These are phyloP conservation scores for Leishmania braziliensis DNA, from an alignment of 208 protist species.

Conservation along the genomic window DNA sequence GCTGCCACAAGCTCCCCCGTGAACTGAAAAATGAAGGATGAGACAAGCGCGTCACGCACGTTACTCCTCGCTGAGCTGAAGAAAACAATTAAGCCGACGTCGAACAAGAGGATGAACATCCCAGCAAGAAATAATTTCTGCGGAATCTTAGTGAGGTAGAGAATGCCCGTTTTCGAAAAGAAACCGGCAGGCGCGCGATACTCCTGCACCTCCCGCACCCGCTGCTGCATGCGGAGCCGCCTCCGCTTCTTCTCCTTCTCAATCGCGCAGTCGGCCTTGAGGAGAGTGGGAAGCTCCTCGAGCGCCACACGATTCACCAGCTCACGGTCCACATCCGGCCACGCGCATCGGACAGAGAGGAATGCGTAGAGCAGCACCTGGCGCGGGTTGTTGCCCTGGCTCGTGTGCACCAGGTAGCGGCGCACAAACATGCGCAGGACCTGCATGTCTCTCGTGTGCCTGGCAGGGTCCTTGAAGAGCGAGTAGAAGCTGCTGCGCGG, in stretches of 20 bases:
- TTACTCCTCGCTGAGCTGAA: constrained; percentile 2
- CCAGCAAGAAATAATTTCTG: constrained; percentile 54
- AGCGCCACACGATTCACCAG: constrained; percentile 45
- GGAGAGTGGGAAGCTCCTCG: constrained; percentile 64
- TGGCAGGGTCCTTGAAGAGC: constrained; percentile 58
- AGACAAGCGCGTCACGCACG: neutral
- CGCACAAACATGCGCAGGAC: constrained; percentile 82
- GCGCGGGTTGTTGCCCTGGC: constrained; percentile 73
- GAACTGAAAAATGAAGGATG: neutral
- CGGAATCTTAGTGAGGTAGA: constrained; percentile 65
- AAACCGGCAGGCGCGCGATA: constrained; percentile 47
- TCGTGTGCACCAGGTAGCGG: constrained; percentile 80
- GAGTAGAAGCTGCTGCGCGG: constrained; percentile 55
- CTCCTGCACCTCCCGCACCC: constrained; percentile 17
- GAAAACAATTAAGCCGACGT: constrained; percentile 4
- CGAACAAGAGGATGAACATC: constrained; percentile 37
- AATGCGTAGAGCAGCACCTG: constrained; percentile 68
- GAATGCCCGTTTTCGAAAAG: constrained; percentile 57
- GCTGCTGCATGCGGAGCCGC: constrained; percentile 11
- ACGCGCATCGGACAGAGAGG: constrained; percentile 51
- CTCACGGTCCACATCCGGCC: constrained; percentile 53
- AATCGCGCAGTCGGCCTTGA: constrained; percentile 61
- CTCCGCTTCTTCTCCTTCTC: constrained; percentile 34
- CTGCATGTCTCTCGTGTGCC: constrained; percentile 69
- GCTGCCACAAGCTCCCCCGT: constrained; percentile 1